phyloP scores from a whole-genome alignment of 2,329 filamentous ascomycete species.

The Nemania sp. region DNA sequence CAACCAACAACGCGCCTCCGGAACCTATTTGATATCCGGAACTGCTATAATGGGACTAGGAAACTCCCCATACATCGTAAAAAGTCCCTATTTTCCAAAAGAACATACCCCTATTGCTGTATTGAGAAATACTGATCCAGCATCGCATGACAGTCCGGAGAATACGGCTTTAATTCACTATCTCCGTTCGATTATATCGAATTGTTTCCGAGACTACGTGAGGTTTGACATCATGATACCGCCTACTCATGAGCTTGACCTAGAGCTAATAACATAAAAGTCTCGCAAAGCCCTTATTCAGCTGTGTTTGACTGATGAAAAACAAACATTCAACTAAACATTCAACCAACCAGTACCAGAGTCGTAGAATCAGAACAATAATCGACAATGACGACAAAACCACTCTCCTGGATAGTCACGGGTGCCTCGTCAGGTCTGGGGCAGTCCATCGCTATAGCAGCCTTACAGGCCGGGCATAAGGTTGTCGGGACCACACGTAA shows the following conservation, averaged over 20 bases:
- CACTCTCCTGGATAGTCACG: conserved; percentile 25
- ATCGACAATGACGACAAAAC: conserved; percentile 16
- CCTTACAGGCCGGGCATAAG: conserved; percentile 22
- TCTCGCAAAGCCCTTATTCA: too few relatives aligned
- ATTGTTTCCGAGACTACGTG: not conserved
- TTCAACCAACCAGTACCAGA: not conserved
- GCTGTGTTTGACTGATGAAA: not conserved
- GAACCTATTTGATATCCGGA: too few relatives aligned
- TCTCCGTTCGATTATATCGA: conserved; percentile 17
- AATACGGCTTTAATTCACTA: conserved; percentile 26
- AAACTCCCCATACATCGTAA: too few relatives aligned
- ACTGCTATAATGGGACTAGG: too few relatives aligned
- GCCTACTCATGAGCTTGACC: not conserved
- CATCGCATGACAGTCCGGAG: not conserved
- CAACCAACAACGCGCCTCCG: too few relatives aligned
- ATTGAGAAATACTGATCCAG: too few relatives aligned
- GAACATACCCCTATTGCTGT: too few relatives aligned
- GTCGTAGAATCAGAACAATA: not conserved
- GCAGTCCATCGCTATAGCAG: conserved; percentile 24
- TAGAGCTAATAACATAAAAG: not conserved
- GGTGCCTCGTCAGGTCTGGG: conserved; percentile 33
- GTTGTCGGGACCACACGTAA: conserved; percentile 26
- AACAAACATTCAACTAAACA: too few relatives aligned
- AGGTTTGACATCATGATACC: not conserved
- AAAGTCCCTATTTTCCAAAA: too few relatives aligned